Evolutionary conservation across 305 asterid species (phyloP).

Genomic region (Fraxinus greggii): DNA sequence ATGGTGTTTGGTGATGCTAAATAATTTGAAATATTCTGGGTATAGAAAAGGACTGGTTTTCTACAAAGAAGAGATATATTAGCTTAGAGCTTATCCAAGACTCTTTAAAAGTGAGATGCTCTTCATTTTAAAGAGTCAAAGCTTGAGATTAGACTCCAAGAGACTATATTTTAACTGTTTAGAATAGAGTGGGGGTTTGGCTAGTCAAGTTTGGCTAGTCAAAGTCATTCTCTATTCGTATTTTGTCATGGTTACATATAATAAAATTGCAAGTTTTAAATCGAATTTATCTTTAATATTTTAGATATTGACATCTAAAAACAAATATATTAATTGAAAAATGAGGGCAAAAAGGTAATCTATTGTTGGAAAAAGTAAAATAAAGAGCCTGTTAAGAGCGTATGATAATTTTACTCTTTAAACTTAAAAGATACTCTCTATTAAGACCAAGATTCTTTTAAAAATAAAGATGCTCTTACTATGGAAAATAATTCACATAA

Average conservation of each 20-base stretch:
- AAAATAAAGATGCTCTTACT: neutral
- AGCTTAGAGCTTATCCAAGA: neutral
- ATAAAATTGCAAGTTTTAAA: neutral
- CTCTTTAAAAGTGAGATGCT: neutral
- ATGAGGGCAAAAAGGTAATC: neutral
- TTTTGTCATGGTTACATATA: neutral
- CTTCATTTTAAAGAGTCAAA: neutral
- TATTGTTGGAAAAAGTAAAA: neutral
- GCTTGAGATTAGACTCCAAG: neutral
- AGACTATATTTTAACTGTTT: neutral
- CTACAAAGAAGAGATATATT: neutral
- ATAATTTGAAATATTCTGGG: neutral
- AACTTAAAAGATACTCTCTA: neutral
- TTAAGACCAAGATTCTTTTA: neutral
- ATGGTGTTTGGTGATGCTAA: neutral
- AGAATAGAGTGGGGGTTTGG: neutral
- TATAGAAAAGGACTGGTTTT: neutral
- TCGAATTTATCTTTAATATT: neutral
- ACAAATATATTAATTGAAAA: neutral
- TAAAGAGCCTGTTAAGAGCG: neutral
- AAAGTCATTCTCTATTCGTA: neutral
- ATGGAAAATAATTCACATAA: neutral
- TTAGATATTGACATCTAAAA: neutral
- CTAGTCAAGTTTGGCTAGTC: neutral
- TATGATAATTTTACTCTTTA: neutral